These are phyloP conservation scores for Cutaneotrichosporon arboriforme DNA, from an alignment of 1,284 basidiomycete species.

Conservation along the genomic window DNA sequence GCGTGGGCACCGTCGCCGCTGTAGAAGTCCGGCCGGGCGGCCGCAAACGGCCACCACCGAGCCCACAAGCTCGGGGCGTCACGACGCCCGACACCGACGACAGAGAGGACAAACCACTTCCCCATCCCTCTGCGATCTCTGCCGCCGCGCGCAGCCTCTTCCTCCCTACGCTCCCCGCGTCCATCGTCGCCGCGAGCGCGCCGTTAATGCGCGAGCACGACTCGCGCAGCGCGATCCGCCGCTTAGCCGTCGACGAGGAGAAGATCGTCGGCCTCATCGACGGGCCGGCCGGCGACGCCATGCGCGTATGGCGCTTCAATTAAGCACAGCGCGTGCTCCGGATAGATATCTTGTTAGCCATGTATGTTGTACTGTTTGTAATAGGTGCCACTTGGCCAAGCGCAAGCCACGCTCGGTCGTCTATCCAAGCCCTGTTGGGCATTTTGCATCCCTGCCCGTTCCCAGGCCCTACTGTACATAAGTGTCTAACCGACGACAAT, in stretches of 20 bases:
- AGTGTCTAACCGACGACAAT: slow-evolving; percentile 73
- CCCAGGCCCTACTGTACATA: background rate
- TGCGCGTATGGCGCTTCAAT: slow-evolving; percentile 43
- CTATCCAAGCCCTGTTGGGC: slow-evolving; percentile 5
- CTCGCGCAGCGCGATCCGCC: slow-evolving; percentile 21
- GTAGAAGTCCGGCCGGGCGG: slow-evolving; percentile 39
- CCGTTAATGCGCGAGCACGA: background rate
- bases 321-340: too few species aligned
- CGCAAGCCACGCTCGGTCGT: background rate
- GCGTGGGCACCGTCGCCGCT: slow-evolving; percentile 29
- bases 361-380: background rate
- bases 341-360: too few species aligned
- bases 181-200: slow-evolving; percentile 2
- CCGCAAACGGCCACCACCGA: background rate
- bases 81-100: background rate
- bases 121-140: slow-evolving; percentile 41
- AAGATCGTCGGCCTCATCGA: slow-evolving; percentile 42
- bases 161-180: slow-evolving; percentile 29
- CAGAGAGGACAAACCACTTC: slow-evolving; percentile 12
- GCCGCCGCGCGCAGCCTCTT: slow-evolving; percentile 39
- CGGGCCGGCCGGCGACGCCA: slow-evolving; percentile 19
- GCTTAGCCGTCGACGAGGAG: slow-evolving; percentile 47
- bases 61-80: too few species aligned
- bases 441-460: slow-evolving; percentile 1
- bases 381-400: background rate